Percentiles rank a stretch among this genome's conserved stretches.
Conservation (phyloP, 2,329 filamentous ascomycete genomes). For the Alternaria postmessia region DNA sequence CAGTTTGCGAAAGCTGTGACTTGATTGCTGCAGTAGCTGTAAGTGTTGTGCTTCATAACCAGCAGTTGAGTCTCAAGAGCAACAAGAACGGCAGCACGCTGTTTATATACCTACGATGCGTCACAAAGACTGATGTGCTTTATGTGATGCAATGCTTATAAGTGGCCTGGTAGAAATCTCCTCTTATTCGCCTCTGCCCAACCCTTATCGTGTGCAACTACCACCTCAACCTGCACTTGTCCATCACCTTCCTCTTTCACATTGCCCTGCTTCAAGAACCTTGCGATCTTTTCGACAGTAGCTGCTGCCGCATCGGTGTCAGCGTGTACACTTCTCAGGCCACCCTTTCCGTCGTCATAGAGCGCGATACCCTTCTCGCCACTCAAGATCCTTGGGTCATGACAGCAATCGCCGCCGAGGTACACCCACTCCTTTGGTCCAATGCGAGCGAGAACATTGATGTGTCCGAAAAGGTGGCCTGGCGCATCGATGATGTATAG, state of each 20-base stretch:
- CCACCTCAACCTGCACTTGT: conserved; percentile 53
- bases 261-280: conserved; percentile 40
- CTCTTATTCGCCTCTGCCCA: conserved; percentile 55
- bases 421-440: conserved; percentile 55
- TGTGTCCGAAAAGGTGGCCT: conserved; percentile 61
- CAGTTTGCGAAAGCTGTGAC: too few relatives aligned
- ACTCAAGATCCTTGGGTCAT: conserved; percentile 60
- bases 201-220: conserved; percentile 60
- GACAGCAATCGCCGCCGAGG: conserved; percentile 63
- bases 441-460: conserved; percentile 59
- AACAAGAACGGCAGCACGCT: neutral
- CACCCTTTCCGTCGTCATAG: conserved; percentile 58
- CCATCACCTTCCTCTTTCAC: conserved; percentile 31
- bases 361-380: conserved; percentile 62
- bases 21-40: neutral
- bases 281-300: conserved; percentile 54
- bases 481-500: conserved; percentile 60
- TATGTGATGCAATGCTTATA: conserved; percentile 8
- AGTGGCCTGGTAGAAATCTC: conserved; percentile 37
- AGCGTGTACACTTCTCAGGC: conserved; percentile 60
- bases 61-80: neutral
- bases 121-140: neutral
- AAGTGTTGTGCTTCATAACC: neutral
- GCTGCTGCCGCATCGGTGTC: conserved; percentile 56
- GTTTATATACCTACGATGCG: neutral